phyloP scores from a whole-genome alignment of 208 protist genomes.

The Trypanosoma lewisi region DNA sequence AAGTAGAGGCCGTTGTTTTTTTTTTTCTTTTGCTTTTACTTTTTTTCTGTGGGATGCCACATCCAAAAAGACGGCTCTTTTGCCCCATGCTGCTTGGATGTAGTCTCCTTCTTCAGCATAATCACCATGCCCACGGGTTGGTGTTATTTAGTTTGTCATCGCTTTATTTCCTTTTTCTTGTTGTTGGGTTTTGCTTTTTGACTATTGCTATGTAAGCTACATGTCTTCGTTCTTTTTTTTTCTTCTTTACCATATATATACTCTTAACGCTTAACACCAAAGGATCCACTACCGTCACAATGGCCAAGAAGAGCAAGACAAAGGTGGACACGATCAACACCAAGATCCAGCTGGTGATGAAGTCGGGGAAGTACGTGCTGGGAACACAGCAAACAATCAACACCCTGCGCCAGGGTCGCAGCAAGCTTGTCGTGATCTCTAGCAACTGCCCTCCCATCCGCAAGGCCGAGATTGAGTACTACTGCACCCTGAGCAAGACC shows the following conservation, averaged over 20 bases:
- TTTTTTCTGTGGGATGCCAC: neutral
- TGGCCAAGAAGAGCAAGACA: slow-evolving; percentile 96
- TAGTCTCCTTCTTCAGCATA: neutral
- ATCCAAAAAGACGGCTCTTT: neutral
- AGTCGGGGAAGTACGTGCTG: slow-evolving; percentile 98
- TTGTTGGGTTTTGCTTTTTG: neutral
- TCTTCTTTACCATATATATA: slow-evolving; percentile 7
- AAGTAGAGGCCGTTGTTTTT: slow-evolving; percentile 2
- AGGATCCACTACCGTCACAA: slow-evolving; percentile 37
- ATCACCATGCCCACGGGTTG: neutral
- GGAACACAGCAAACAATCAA: slow-evolving; percentile 98
- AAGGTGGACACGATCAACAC: slow-evolving; percentile 98
- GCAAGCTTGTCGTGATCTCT: slow-evolving; percentile 98
- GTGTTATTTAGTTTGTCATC: neutral
- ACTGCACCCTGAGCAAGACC: slow-evolving; percentile 99
- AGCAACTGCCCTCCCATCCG: slow-evolving; percentile 98
- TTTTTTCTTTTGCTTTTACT: slow-evolving; percentile 11
- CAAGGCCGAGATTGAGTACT: slow-evolving; percentile 99
- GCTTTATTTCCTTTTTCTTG: neutral
- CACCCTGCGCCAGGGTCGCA: slow-evolving; percentile 94
- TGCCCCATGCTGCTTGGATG: neutral
- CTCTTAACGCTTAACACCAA: neutral
- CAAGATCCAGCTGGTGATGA: slow-evolving; percentile 99
- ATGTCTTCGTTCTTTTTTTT: slow-evolving; percentile 6
- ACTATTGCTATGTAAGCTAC: neutral